Evolutionary conservation across 2,329 filamentous ascomycete genomes (phyloP).

Genomic region (Penicillium digitatum): DNA sequence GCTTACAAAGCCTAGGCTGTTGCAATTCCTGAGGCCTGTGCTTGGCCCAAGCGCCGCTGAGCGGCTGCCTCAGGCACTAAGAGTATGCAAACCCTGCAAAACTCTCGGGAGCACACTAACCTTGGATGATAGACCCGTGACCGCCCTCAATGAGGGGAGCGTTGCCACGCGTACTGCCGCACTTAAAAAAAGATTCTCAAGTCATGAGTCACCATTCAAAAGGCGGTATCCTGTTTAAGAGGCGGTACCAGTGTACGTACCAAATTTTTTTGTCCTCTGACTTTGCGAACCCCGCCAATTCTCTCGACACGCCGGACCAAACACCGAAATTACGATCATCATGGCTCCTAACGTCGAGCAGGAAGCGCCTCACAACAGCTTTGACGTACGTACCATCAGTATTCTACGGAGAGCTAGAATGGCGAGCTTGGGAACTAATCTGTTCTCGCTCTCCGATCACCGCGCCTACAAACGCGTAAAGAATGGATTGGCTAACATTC

Average conservation of each 20-base stretch:
- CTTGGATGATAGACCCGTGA: neutral
- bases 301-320: constrained; percentile 4
- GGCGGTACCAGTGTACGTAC: constrained; percentile 1
- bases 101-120: no score
- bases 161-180: neutral
- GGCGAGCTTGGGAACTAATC: neutral
- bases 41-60: no score
- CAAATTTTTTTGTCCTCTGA: constrained; percentile 13
- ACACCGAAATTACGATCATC: constrained; percentile 5
- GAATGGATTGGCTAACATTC: constrained; percentile 10
- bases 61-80: no score
- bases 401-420: constrained; percentile 1
- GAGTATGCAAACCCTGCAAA: no score
- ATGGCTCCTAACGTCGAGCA: constrained; percentile 15
- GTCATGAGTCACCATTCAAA: neutral
- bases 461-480: neutral
- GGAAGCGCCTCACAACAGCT: constrained; percentile 22
- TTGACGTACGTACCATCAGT: constrained; percentile 17
- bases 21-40: no score
- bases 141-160: neutral
- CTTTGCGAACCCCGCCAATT: constrained; percentile 8
- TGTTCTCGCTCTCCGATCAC: constrained; percentile 1
- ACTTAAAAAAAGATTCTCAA: neutral
- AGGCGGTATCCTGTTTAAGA: neutral
- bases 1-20: no score